Evolutionary conservation across 1,284 basidiomycete species (phyloP).

Genomic region (Irpex rosettiformis): DNA sequence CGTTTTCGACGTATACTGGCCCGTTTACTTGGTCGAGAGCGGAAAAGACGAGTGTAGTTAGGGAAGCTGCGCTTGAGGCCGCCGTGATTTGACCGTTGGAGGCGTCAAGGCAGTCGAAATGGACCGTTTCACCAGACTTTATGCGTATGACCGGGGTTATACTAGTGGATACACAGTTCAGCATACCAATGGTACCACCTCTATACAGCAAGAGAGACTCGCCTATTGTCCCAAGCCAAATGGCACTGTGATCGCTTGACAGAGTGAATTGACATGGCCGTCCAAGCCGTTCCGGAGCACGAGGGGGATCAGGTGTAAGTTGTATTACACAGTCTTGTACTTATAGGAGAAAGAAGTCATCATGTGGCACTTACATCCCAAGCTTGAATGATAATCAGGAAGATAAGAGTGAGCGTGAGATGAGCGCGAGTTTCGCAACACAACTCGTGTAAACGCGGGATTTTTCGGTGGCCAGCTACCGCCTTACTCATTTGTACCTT

Average conservation of each 20-base stretch:
- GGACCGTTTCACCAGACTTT: constrained; percentile 49
- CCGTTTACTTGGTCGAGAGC: constrained; percentile 57
- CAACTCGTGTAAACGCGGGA: too few species aligned
- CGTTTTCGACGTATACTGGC: constrained; percentile 48
- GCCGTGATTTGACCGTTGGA: constrained; percentile 57
- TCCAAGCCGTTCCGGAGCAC: not conserved
- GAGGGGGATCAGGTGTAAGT: too few species aligned
- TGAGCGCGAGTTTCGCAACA: too few species aligned
- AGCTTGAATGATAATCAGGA: too few species aligned
- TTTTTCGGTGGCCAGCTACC: too few species aligned
- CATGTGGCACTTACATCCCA: too few species aligned
- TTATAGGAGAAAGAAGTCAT: too few species aligned
- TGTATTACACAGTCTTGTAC: too few species aligned
- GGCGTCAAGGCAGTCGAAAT: constrained; percentile 59
- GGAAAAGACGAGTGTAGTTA: constrained; percentile 41
- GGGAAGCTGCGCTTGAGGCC: constrained; percentile 34
- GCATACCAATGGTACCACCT: not conserved
- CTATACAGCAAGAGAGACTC: constrained; percentile 6
- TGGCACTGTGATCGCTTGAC: constrained; percentile 45
- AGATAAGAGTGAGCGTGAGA: too few species aligned
- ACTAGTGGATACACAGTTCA: constrained; percentile 26
- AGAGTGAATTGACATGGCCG: constrained; percentile 45
- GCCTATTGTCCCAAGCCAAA: constrained; percentile 58
- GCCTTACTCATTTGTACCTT: too few species aligned
- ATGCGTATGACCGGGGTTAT: constrained; percentile 47